Evolutionary conservation across 805 yeast species (phyloP).

Genomic region (Priceomyces medius): DNA sequence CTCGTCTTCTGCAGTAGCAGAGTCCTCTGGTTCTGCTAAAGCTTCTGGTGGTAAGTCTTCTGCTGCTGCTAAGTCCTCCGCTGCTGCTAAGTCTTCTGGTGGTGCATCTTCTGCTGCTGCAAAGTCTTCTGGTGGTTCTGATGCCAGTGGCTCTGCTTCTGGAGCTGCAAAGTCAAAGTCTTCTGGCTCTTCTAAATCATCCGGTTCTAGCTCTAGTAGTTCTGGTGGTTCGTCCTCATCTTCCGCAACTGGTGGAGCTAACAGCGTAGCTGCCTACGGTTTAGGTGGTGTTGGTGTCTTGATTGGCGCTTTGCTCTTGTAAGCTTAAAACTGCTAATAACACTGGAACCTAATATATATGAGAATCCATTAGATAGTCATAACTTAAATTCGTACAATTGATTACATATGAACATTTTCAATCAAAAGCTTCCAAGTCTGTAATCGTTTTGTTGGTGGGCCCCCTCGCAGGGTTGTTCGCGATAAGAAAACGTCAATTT

Average conservation of each 20-base stretch:
- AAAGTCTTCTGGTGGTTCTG: slow-evolving; percentile 5
- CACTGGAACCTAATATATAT: too few relatives aligned
- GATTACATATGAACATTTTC: too few relatives aligned
- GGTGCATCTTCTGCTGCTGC: slow-evolving; percentile 4
- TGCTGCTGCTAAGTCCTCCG: slow-evolving; percentile 1
- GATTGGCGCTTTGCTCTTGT: slow-evolving; percentile 27
- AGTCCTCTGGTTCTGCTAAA: too few relatives aligned
- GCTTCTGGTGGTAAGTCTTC: slow-evolving; percentile 17
- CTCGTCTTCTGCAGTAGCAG: slow-evolving; percentile 6
- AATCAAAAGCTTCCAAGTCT: too few relatives aligned
- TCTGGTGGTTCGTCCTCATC: slow-evolving; percentile 3
- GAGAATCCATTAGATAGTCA: too few relatives aligned
- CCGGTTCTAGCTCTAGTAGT: slow-evolving; percentile 6
- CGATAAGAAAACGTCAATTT: too few relatives aligned
- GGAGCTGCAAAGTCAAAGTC: slow-evolving; percentile 3
- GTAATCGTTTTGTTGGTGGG: too few relatives aligned
- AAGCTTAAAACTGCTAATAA: slow-evolving; percentile 7
- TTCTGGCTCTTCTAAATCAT: slow-evolving; percentile 1
- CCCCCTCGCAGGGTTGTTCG: too few relatives aligned
- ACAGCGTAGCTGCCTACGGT: slow-evolving; percentile 11
- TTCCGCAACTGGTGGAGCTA: slow-evolving; percentile 5
- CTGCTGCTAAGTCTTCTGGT: slow-evolving; percentile 11
- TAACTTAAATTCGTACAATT: too few relatives aligned
- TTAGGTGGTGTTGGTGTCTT: slow-evolving; percentile 24
- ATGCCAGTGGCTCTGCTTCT: slow-evolving; percentile 1